Conservation (phyloP, 108 stramenopile species). For the Epipyxis sp. region DNA sequence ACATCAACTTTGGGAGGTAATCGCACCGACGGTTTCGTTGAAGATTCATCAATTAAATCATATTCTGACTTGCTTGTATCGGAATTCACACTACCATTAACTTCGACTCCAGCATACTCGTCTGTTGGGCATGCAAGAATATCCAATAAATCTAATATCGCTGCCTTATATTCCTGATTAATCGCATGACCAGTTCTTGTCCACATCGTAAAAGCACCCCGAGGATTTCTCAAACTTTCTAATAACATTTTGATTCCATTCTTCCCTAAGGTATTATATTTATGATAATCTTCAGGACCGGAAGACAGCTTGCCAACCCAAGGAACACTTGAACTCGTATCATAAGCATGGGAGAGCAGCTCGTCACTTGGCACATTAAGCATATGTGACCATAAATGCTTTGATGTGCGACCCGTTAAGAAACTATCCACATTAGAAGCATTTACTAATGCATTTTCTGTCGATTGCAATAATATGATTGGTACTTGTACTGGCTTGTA, state of each 20-base stretch:
- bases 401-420: constrained; percentile 46
- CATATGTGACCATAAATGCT: constrained; percentile 59
- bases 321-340: background rate
- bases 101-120: constrained; percentile 3
- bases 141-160: constrained; percentile 49
- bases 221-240: constrained; percentile 41
- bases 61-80: no score
- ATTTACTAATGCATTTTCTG: constrained; percentile 56
- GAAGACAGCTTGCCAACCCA: constrained; percentile 25
- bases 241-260: constrained; percentile 41
- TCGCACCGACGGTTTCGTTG: no score
- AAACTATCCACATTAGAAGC: constrained; percentile 59
- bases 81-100: no score
- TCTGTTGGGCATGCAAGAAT: constrained; percentile 35
- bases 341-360: background rate
- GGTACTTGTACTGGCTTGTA: constrained; percentile 31
- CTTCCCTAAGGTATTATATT: constrained; percentile 33
- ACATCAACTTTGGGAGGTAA: no score
- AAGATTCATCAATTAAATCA: no score
- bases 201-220: constrained; percentile 58
- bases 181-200: constrained; percentile 56
- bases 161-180: constrained; percentile 52
- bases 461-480: constrained; percentile 46
- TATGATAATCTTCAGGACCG: constrained; percentile 2
- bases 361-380: constrained; percentile 28